phyloP scores from a whole-genome alignment of 768 basidiomycete species.

The Lanmaoa pseudosensibilis region DNA sequence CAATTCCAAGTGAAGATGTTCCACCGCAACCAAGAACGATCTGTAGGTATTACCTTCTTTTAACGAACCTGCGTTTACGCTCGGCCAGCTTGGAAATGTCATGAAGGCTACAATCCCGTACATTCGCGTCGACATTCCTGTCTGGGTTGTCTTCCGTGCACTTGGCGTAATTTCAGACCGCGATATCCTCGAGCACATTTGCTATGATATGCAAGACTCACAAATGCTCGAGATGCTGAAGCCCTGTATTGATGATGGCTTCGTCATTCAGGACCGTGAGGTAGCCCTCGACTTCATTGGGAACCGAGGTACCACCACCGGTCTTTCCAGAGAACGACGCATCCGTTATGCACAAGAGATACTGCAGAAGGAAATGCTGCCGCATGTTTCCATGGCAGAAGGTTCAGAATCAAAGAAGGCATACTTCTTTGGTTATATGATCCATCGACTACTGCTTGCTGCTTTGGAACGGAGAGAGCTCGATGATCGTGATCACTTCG shows the following conservation, averaged over 20 bases:
- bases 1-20: slow-evolving; percentile 99
- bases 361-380: slow-evolving; percentile 97
- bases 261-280: slow-evolving; percentile 96
- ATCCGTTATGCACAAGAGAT: slow-evolving; percentile 97
- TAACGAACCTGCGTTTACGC: background rate
- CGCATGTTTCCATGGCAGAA: slow-evolving; percentile 94
- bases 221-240: slow-evolving; percentile 98
- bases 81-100: slow-evolving; percentile 72
- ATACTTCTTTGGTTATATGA: slow-evolving; percentile 99
- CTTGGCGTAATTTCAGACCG: slow-evolving; percentile 97
- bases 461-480: slow-evolving; percentile 92
- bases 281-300: slow-evolving; percentile 98
- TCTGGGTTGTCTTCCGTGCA: slow-evolving; percentile 98
- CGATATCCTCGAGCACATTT: slow-evolving; percentile 97
- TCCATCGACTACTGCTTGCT: slow-evolving; percentile 90
- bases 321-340: slow-evolving; percentile 87
- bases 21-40: slow-evolving; percentile 83
- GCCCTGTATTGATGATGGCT: slow-evolving; percentile 97
- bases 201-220: slow-evolving; percentile 94
- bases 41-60: slow-evolving; percentile 50
- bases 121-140: slow-evolving; percentile 97
- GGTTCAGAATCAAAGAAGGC: slow-evolving; percentile 98
- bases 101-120: slow-evolving; percentile 98
- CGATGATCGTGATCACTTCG: slow-evolving; percentile 99
- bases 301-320: slow-evolving; percentile 93